Percentiles rank a stretch among this genome's conserved stretches.
Conservation (phyloP, 2,329 filamentous ascomycete genomes). For the Chaetomiaceae sp. region DNA sequence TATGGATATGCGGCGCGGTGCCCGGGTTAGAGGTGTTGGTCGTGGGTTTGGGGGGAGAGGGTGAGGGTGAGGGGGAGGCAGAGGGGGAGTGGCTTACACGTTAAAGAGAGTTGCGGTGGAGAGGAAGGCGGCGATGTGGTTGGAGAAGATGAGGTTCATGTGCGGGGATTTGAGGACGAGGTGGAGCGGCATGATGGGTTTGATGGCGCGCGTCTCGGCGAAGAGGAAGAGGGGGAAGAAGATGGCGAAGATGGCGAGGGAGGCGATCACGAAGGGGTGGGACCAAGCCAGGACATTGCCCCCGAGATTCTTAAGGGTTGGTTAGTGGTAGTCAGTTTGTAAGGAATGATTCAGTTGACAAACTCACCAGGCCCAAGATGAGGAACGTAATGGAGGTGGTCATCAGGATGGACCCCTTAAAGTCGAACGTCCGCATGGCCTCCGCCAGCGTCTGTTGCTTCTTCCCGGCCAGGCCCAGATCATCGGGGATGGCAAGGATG, state of each 20-base stretch:
- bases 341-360: conserved; percentile 8
- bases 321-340: background rate
- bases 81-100: conserved; percentile 32
- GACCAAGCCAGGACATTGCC: conserved; percentile 62
- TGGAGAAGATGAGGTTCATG: conserved; percentile 55
- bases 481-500: conserved; percentile 44
- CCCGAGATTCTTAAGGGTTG: conserved; percentile 52
- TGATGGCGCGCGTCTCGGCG: conserved; percentile 46
- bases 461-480: conserved; percentile 48
- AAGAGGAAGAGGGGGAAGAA: conserved; percentile 49
- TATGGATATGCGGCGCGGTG: no score
- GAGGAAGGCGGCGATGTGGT: conserved; percentile 49
- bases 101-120: conserved; percentile 57
- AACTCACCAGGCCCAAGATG: conserved; percentile 53
- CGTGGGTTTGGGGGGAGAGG: background rate
- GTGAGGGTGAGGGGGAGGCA: background rate
- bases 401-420: conserved; percentile 50
- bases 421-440: conserved; percentile 54
- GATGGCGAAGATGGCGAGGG: conserved; percentile 45
- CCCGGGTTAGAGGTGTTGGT: background rate
- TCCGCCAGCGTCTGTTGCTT: conserved; percentile 42
- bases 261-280: conserved; percentile 53
- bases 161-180: conserved; percentile 48
- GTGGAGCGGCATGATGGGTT: conserved; percentile 57
- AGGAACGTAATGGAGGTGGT: conserved; percentile 52